Conservation (phyloP, 2,329 filamentous ascomycete genomes). For the Nigrograna mackinnonii region DNA sequence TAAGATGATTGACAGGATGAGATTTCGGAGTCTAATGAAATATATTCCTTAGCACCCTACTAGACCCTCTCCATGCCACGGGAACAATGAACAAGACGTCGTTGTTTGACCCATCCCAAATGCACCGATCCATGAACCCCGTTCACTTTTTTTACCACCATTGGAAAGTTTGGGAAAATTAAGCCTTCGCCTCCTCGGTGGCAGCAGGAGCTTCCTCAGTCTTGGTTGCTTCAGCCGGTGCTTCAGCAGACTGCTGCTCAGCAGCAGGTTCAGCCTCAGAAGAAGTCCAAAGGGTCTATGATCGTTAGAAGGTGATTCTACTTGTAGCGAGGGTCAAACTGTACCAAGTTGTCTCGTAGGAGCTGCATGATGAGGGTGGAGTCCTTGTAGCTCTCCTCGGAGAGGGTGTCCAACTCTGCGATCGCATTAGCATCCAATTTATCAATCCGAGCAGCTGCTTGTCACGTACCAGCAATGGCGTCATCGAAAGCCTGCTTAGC, state of each 20-base stretch:
- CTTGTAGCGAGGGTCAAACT: too few relatives aligned
- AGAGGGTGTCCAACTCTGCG: constrained; percentile 89
- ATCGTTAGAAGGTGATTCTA: too few relatives aligned
- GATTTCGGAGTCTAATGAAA: constrained; percentile 43
- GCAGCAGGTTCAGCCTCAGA: constrained; percentile 89
- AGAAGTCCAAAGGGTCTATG: constrained; percentile 96
- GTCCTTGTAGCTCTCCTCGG: constrained; percentile 99
- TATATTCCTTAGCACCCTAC: constrained; percentile 32
- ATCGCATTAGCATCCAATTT: constrained; percentile 18
- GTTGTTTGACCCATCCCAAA: constrained; percentile 34
- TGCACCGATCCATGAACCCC: constrained; percentile 35
- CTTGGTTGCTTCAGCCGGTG: constrained; percentile 56
- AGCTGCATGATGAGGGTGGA: constrained; percentile 99
- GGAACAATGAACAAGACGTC: constrained; percentile 32
- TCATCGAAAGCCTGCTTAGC: constrained; percentile 96
- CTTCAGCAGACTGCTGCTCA: constrained; percentile 57
- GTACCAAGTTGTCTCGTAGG: constrained; percentile 92
- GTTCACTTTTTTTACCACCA: constrained; percentile 39
- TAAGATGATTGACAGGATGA: constrained; percentile 35
- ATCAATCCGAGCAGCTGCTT: constrained; percentile 1
- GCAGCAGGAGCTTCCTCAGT: constrained; percentile 47
- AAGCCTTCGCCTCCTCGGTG: constrained; percentile 68
- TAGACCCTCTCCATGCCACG: constrained; percentile 31
- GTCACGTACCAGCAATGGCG: constrained; percentile 77
- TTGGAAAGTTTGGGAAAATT: constrained; percentile 23